Evolutionary conservation across 371 early-diverging fungal species (phyloP), one percentile per base, ranked within the genome.

Genomic region (Massospora cicadina): DNA sequence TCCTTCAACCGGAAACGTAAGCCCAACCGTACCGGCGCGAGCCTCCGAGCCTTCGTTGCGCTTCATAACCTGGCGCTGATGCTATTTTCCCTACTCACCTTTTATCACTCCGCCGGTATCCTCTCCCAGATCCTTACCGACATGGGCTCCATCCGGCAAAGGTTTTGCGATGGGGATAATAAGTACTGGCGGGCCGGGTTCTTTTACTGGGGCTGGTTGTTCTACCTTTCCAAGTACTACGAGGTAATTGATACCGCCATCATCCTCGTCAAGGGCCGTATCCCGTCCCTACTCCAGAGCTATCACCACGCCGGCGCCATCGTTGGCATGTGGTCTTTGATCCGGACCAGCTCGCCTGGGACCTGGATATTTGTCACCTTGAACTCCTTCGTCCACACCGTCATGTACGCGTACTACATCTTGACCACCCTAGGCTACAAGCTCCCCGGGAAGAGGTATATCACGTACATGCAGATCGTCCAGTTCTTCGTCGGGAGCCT

Each of bases 281-380:
- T 27, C 27, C 54, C 86, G 0, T 86, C 87, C 53, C 79, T 85
- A 30, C 79, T 92, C 67, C 93, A 92, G 74, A 84, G 84, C 62
- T 92, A 90, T 71, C 93, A 92, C 71, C 93, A 92, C 68, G 79
- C 88, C 25, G 91, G 91, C 53, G 90, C 91, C 24, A 89, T 92
- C 74, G 75, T 90, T 67, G 83, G 86, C 65, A 80, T 77, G 77
- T 80, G 79, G 82, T 77, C 82, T 54, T 87, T 87, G 59, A 85
- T 80, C 68, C 75, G 77, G 63, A 81, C 88, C 0, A 81, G 85
- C 26, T 85, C 87, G 26, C 17, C 30, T 33, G 33, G 62, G 21
- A 84, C 86, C 71, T 89, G 89, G 81, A 83, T 89, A 69, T 90
- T 91, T 71, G 91, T 90, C 54, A 75, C 88, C 54, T 83, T 87